These are phyloP conservation scores for Stellera chamaejasme DNA, from an alignment of 345 rosid species.

Conservation along the genomic window DNA sequence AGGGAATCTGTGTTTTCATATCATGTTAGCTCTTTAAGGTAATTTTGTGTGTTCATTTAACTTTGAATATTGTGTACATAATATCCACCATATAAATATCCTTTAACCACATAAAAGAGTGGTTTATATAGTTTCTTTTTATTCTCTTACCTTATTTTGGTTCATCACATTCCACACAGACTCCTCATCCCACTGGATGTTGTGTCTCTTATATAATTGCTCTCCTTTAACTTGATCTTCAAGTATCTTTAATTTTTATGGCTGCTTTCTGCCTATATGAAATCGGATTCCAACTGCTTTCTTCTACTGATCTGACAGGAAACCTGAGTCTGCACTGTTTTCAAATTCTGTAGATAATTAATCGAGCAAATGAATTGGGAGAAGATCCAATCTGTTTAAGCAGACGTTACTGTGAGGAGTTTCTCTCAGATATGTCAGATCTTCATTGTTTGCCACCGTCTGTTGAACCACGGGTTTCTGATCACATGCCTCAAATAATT, in stretches of 20 bases:
- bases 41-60: no score
- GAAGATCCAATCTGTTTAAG: conserved; percentile 92
- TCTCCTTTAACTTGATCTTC: background rate
- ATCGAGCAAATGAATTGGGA: conserved; percentile 77
- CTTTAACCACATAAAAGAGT: no score
- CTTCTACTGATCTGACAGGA: conserved; percentile 36
- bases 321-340: conserved; percentile 38
- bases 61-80: no score
- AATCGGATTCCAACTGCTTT: conserved; percentile 30
- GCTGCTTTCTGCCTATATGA: conserved; percentile 1
- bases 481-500: conserved; percentile 85
- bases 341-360: conserved; percentile 64
- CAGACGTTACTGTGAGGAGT: conserved; percentile 74
- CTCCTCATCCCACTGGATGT: no score
- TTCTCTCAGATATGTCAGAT: conserved; percentile 59
- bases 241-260: background rate
- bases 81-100: no score
- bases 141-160: background rate
- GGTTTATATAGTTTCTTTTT: no score
- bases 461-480: conserved; percentile 81
- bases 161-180: no score
- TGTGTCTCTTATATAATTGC: no score
- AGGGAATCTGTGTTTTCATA: background rate
- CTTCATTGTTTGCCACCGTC: conserved; percentile 84
- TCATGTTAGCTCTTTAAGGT: no score